A percentile compares a stretch with the other conserved stretches of the same genome.
Evolutionary conservation across 179 eudicot species (phyloP).

Genomic region (Heliamphora pulchella): DNA sequence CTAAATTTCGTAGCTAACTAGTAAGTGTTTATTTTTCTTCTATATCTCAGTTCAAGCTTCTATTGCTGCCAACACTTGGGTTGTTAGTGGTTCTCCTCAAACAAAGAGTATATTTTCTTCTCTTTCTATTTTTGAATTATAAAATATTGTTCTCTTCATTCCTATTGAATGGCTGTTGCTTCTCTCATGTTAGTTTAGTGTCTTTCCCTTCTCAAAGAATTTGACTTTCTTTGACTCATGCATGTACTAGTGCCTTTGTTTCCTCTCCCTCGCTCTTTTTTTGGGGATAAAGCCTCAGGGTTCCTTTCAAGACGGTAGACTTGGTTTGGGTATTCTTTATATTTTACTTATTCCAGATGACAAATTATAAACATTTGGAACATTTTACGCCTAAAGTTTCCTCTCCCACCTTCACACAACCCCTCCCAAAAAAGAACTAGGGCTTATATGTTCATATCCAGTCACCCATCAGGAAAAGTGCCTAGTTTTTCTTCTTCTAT

Average conservation of each 20-base stretch:
- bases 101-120: slow-evolving; percentile 57
- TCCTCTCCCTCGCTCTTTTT: background rate
- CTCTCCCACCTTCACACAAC: too few species aligned
- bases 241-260: too few species aligned
- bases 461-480: too few species aligned
- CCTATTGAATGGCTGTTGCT: background rate
- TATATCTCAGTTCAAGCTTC: slow-evolving; percentile 80
- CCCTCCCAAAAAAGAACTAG: too few species aligned
- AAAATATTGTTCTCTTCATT: background rate
- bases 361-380: too few species aligned
- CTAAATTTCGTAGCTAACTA: background rate
- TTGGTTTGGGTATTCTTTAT: background rate
- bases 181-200: background rate
- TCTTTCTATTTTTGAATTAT: background rate
- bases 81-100: slow-evolving; percentile 87
- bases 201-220: background rate
- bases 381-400: too few species aligned
- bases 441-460: too few species aligned
- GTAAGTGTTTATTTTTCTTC: background rate
- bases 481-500: too few species aligned
- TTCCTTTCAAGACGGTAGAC: background rate
- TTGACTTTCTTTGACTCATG: background rate
- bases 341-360: too few species aligned
- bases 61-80: slow-evolving; percentile 92
- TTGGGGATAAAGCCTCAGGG: background rate